Percentiles rank a stretch among this genome's conserved stretches.
Evolutionary conservation across 2,329 filamentous ascomycete species (phyloP).

Genomic region (Dothistroma septosporum): DNA sequence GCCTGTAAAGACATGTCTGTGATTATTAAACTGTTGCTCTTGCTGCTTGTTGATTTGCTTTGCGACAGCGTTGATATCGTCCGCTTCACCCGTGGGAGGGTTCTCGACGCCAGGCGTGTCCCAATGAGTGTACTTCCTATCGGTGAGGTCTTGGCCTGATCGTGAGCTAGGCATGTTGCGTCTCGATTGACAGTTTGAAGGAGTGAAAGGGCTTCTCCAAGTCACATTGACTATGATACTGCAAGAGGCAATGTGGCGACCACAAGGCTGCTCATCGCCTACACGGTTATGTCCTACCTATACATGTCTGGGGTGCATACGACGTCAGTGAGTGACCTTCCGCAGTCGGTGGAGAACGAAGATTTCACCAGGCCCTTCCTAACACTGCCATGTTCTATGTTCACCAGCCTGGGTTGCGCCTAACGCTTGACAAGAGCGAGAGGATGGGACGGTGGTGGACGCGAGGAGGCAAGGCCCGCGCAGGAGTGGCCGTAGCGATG

Average conservation of each 20-base stretch:
- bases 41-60: slow-evolving; percentile 47
- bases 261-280: not conserved
- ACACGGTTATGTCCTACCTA: not conserved
- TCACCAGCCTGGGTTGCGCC: too few relatives aligned
- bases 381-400: too few relatives aligned
- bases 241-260: not conserved
- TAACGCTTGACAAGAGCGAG: too few relatives aligned
- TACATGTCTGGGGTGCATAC: not conserved
- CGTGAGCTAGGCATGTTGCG: slow-evolving; percentile 1
- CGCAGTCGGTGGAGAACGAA: too few relatives aligned
- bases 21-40: slow-evolving; percentile 43
- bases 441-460: too few relatives aligned
- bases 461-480: too few relatives aligned
- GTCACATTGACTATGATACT: slow-evolving; percentile 14
- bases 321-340: too few relatives aligned
- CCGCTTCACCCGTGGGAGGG: slow-evolving; percentile 38
- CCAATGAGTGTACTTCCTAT: slow-evolving; percentile 17
- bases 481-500: too few relatives aligned
- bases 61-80: slow-evolving; percentile 45
- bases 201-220: slow-evolving; percentile 16
- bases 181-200: slow-evolving; percentile 6
- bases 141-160: slow-evolving; percentile 3
- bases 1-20: slow-evolving; percentile 38
- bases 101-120: slow-evolving; percentile 37
- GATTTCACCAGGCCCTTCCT: too few relatives aligned